Base-by-base conservation (phyloP, 2,329 filamentous ascomycete genomes). In the Penicillium polonicum region DNA sequence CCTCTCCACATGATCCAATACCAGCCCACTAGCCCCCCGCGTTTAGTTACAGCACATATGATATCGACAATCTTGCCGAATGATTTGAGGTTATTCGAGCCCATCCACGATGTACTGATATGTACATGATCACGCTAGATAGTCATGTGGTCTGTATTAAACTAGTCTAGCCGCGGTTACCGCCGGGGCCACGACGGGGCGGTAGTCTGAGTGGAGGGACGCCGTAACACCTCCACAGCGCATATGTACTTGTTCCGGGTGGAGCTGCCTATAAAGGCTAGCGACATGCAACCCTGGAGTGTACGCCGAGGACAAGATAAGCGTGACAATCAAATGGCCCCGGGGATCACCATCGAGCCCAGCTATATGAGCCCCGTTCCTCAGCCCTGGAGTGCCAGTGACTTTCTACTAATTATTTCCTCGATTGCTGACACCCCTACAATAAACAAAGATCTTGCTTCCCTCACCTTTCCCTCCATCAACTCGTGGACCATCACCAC, bases 241-340 rank as follows among this genome's bases (percentile, higher is more conserved):
- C 46, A 27, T n/a, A 19, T 33, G 35, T 46, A 48, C 35, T 27
- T 52, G 15, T 42, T 13, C 61, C 65, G 65, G 63, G 5, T 68
- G 60, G 63, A 68, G 63, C 65, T 68, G 57, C 65, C 65, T 48
- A 57, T 43, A 58, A 39, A 33, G 63, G 65, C 50, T 65, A 67
- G 65, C 31, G 44, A 59, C 12, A 57, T 35, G 19, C 29, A 35
- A 48, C 31, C 21, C 12, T 48, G 45, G 29, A 48, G 35, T 23
- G 19, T 8, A 44, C 36, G 17, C 35, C 38, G 25, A 29, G 41
- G 59, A 62, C 61, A 63, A 65, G 55, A 60, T 43, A 46, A 45
- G 23, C 48, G 42, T 50, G 51, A 49, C 23, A 57, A 25, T 13
- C 29, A 53, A 48, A 43, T 44, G 56, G 25, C 25, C 17, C 6